A percentile compares a stretch with the other conserved stretches of the same genome.
These are phyloP conservation scores for Xylaria polymorpha DNA, from an alignment of 2,329 filamentous ascomycete genomes.

Conservation along the genomic window DNA sequence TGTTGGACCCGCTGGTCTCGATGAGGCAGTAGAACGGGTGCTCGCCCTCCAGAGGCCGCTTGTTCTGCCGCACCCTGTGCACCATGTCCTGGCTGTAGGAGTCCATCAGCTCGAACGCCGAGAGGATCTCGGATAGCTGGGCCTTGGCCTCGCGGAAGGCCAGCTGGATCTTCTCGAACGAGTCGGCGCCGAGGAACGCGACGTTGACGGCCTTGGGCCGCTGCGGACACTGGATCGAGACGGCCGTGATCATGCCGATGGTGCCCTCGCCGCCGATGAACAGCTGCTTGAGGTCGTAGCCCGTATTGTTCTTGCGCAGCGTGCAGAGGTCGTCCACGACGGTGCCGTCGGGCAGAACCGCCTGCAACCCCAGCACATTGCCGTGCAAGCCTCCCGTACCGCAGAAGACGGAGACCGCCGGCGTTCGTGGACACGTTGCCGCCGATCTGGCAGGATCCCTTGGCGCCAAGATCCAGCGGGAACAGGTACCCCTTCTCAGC, in stretches of 20 bases:
- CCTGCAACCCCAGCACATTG: constrained; percentile 90
- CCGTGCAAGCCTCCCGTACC: constrained; percentile 97
- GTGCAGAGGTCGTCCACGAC: constrained; percentile 89
- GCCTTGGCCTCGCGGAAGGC: constrained; percentile 91
- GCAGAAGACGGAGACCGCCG: constrained; percentile 86
- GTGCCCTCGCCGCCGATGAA: constrained; percentile 97
- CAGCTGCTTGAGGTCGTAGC: constrained; percentile 81
- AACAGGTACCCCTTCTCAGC: constrained; percentile 89
- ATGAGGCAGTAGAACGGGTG: constrained; percentile 96
- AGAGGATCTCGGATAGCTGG: constrained; percentile 93
- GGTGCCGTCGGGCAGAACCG: constrained; percentile 91
- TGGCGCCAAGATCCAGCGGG: constrained; percentile 95
- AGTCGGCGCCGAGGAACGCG: constrained; percentile 91
- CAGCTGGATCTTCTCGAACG: constrained; percentile 86
- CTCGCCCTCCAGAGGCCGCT: constrained; percentile 82
- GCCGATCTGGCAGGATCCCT: constrained; percentile 95
- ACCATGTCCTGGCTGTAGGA: constrained; percentile 83
- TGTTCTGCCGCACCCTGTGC: constrained; percentile 77
- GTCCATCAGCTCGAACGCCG: constrained; percentile 98
- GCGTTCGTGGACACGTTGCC: constrained; percentile 97
- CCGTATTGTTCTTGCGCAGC: constrained; percentile 97
- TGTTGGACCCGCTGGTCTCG: constrained; percentile 94
- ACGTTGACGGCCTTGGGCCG: constrained; percentile 91
- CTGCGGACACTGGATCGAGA: constrained; percentile 90
- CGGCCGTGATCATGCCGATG: constrained; percentile 90